These are phyloP conservation scores for Epichloe scottii DNA, from an alignment of 2,329 filamentous ascomycete genomes.

Conservation along the genomic window DNA sequence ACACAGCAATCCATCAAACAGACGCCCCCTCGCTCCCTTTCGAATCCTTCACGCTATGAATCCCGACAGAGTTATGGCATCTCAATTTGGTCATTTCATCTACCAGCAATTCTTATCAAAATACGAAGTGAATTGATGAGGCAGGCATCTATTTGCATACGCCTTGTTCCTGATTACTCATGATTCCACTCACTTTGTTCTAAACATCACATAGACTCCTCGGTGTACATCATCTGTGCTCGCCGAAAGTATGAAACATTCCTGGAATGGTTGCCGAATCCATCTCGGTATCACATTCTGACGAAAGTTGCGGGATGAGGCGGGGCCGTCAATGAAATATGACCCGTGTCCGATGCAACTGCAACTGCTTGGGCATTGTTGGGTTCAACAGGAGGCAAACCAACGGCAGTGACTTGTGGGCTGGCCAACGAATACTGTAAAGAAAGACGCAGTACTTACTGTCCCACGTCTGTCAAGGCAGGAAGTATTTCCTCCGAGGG, in stretches of 20 bases:
- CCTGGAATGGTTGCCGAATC: not conserved
- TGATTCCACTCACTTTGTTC: not conserved
- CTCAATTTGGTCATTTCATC: not conserved
- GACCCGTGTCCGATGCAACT: conserved; percentile 4
- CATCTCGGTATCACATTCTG: conserved; percentile 3
- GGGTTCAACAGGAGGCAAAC: conserved; percentile 7
- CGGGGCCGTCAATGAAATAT: conserved; percentile 2
- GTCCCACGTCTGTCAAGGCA: not conserved
- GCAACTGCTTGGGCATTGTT: conserved; percentile 1
- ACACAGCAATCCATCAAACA: conserved; percentile 1
- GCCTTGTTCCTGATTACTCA: not conserved
- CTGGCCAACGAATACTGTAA: not conserved
- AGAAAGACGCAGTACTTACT: conserved; percentile 1
- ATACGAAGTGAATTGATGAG: not conserved
- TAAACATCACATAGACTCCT: not conserved
- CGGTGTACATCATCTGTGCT: not conserved
- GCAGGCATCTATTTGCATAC: not conserved
- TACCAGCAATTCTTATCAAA: not conserved
- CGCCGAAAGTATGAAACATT: conserved; percentile 2
- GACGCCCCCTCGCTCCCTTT: not conserved
- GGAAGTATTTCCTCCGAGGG: not conserved
- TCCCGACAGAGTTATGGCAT: not conserved
- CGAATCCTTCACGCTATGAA: not conserved
- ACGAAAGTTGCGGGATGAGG: conserved; percentile 2
- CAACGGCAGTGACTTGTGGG: conserved; percentile 1